Conservation (phyloP, 1,284 basidiomycete genomes). For the Phylloporus sp. region DNA sequence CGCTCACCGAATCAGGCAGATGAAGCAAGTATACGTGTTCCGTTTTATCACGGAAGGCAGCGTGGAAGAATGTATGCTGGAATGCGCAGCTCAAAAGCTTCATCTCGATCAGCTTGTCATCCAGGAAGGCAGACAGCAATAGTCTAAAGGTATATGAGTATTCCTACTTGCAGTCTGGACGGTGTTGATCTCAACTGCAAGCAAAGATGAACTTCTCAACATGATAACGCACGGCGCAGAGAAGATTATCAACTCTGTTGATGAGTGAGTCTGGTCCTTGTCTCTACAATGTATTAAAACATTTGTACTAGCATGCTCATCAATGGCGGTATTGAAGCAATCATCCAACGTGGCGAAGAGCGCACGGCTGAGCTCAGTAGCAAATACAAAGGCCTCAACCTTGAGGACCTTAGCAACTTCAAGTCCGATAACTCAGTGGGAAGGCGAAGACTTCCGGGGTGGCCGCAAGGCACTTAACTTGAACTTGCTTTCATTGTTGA, state of each 20-base stretch:
- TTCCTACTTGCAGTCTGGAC: background rate
- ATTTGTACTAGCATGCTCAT: slow-evolving; percentile 63
- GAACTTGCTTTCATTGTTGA: slow-evolving; percentile 90
- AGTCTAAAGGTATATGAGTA: slow-evolving; percentile 63
- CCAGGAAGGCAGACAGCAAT: slow-evolving; percentile 88
- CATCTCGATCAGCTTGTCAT: slow-evolving; percentile 97
- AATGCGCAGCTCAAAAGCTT: slow-evolving; percentile 96
- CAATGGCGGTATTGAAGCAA: slow-evolving; percentile 93
- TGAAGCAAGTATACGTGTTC: slow-evolving; percentile 98
- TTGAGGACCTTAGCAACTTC: slow-evolving; percentile 96
- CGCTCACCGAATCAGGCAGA: slow-evolving; percentile 98
- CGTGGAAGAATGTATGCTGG: slow-evolving; percentile 97
- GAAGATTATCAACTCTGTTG: slow-evolving; percentile 86
- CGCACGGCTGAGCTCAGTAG: slow-evolving; percentile 88
- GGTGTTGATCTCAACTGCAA: slow-evolving; percentile 60
- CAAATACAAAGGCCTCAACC: slow-evolving; percentile 92
- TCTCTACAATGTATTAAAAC: background rate
- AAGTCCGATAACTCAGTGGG: slow-evolving; percentile 95
- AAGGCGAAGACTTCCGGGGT: slow-evolving; percentile 92
- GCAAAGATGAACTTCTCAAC: slow-evolving; percentile 96
- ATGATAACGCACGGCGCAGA: slow-evolving; percentile 99
- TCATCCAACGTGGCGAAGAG: slow-evolving; percentile 92
- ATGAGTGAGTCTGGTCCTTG: slow-evolving; percentile 51
- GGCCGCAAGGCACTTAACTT: slow-evolving; percentile 75
- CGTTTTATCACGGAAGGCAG: slow-evolving; percentile 97